phyloP scores from a whole-genome alignment of 108 stramenopile species.

The Asterionellopsis glacialis region DNA sequence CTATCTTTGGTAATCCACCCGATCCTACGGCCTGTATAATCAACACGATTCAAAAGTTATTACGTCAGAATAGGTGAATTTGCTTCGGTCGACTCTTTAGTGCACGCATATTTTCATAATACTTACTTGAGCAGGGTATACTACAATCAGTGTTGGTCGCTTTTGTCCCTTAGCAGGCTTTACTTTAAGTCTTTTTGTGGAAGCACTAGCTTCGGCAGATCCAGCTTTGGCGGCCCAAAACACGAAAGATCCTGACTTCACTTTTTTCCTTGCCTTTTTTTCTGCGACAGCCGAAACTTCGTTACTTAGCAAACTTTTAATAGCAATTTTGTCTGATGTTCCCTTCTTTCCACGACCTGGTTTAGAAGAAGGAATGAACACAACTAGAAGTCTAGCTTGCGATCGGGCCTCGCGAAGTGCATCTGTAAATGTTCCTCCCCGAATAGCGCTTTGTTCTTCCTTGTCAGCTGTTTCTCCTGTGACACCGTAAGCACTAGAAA shows the following conservation, averaged over 20 bases:
- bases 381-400: slow-evolving; percentile 63
- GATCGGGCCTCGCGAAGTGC: slow-evolving; percentile 50
- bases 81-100: neutral
- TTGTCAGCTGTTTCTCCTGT: neutral
- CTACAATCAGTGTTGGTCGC: slow-evolving; percentile 51
- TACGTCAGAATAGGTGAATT: neutral
- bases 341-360: slow-evolving; percentile 12
- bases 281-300: slow-evolving; percentile 47
- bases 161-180: slow-evolving; percentile 37
- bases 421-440: slow-evolving; percentile 41
- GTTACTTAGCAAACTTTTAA: slow-evolving; percentile 45
- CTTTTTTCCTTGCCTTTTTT: slow-evolving; percentile 41
- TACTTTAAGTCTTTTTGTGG: slow-evolving; percentile 57
- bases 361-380: slow-evolving; percentile 58
- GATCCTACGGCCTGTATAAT: slow-evolving; percentile 9
- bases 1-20: slow-evolving; percentile 16
- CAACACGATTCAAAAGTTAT: neutral
- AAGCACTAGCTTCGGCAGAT: slow-evolving; percentile 40
- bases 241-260: slow-evolving; percentile 44
- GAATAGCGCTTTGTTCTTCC: slow-evolving; percentile 8
- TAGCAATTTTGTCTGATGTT: slow-evolving; percentile 25
- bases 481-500: neutral
- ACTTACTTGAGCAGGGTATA: slow-evolving; percentile 41
- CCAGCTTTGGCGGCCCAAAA: slow-evolving; percentile 63
- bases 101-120: neutral